Conservation (phyloP, 2,329 filamentous ascomycete species). For the Delphinella strobiligena region DNA sequence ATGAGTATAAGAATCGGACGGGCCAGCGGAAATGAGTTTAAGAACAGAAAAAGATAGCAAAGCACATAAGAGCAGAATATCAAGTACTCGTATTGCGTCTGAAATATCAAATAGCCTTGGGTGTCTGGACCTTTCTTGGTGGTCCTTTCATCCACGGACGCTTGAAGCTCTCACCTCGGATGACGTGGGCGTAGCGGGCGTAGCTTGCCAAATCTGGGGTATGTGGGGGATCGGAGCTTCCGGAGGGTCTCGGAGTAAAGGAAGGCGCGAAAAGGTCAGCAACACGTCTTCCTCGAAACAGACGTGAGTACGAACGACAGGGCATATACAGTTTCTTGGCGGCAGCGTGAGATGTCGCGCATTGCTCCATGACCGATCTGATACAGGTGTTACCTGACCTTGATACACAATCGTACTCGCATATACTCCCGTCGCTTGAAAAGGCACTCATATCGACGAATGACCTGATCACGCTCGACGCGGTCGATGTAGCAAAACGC, state of each 20-base stretch:
- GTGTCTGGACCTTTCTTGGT: neutral
- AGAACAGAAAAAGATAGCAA: no score
- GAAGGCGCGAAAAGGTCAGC: neutral
- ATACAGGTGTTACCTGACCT: slow-evolving; percentile 72
- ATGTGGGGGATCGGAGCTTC: neutral
- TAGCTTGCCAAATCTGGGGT: neutral
- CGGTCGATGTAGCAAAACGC: slow-evolving; percentile 71
- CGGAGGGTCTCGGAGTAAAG: no score
- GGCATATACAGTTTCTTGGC: neutral
- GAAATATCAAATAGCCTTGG: neutral
- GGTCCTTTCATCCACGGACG: neutral
- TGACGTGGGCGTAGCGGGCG: neutral
- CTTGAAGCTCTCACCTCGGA: neutral
- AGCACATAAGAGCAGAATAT: no score
- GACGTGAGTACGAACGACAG: no score
- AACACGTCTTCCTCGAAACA: no score
- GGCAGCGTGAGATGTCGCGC: neutral
- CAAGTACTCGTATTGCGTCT: neutral
- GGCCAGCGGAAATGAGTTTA: no score
- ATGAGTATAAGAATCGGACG: no score
- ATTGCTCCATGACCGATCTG: slow-evolving; percentile 64
- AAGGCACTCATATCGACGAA: slow-evolving; percentile 62
- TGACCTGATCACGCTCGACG: slow-evolving; percentile 77
- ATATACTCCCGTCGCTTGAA: slow-evolving; percentile 71
- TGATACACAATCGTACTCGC: slow-evolving; percentile 54